phyloP scores from a whole-genome alignment of 2,329 filamentous ascomycete genomes.

The Fusarium sp. region DNA sequence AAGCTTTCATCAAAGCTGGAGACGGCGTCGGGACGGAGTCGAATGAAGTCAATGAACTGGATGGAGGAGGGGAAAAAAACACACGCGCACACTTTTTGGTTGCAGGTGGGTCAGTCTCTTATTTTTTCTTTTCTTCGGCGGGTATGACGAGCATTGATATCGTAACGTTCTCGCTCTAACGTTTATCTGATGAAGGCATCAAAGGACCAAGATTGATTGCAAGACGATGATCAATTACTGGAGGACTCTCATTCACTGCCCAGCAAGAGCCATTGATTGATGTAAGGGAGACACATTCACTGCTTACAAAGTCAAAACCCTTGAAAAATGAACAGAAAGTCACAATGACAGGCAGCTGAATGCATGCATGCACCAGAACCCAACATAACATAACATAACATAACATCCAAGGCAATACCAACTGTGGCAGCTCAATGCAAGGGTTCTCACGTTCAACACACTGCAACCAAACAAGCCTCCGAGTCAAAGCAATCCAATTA shows the following conservation, averaged over 20 bases:
- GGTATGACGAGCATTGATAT: not conserved
- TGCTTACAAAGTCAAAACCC: constrained; percentile 4
- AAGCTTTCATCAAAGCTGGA: constrained; percentile 19
- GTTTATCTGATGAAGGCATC: not conserved
- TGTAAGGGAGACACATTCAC: not conserved
- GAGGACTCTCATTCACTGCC: not conserved
- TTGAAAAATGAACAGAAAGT: not conserved
- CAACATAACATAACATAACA: not conserved
- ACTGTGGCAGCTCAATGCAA: constrained; percentile 18
- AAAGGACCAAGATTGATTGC: not conserved
- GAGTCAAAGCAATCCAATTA: constrained; percentile 16
- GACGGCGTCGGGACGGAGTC: constrained; percentile 35
- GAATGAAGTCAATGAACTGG: constrained; percentile 3
- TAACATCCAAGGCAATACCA: constrained; percentile 3
- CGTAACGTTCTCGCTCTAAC: not conserved
- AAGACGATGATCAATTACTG: too few relatives aligned
- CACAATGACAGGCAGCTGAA: constrained; percentile 14
- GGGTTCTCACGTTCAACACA: constrained; percentile 14
- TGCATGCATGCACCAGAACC: not conserved
- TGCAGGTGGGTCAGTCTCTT: not conserved
- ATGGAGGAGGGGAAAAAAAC: constrained; percentile 15
- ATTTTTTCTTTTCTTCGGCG: not conserved
- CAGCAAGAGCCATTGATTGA: not conserved
- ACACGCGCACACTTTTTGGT: constrained; percentile 21
- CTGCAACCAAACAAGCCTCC: constrained; percentile 3